Evolutionary conservation across 768 basidiomycete species (phyloP), one percentile per base, ranked within the genome.

Genomic region (Amanita molliuscula): DNA sequence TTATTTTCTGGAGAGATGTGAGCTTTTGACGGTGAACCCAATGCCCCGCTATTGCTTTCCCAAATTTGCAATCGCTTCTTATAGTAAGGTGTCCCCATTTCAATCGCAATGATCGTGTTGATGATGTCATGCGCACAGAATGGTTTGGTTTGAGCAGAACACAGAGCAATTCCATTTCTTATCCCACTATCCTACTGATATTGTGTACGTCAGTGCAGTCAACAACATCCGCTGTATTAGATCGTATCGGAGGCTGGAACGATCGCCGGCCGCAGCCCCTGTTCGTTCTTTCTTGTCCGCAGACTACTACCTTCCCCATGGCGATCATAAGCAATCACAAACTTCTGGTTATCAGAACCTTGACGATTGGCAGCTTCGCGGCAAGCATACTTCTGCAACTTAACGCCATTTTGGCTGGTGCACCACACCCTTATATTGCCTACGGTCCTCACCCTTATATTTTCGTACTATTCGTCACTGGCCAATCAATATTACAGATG

Each of bases 391-490:
- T 44, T 20, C 33, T 29, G 10, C 45, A 46, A 35, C 26, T 18
- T 15, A 36, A 23, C 13, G 42, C 43, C 21, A 13, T 52, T 10
- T 37, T 45, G n/a, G 33, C 13, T 3, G 51, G 36, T 15, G 10
- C 28, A 11, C 44, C 34, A 13, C 45, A 47, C 40, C 15, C 23
- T 18, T 47, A 34, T 21, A 15, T 31, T 29, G 35, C 44, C 21
- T 52, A 52, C 33, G 44, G 38, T 15, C 51, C 51, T 9, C 34
- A 52, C 8, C 36, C 44, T n/a, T 20, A 29, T 41, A 25, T 52
- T 20, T 46, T 47, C 31, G n/a, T 23, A 11, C 26, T 47, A 10
- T 38, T 52, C 21, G 16, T 47, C 28, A 16, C 47, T 15, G 45
- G 16, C 16, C 50, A 52, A 46, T 13, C 36, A 2, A 33, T 40